Percentiles rank a stretch among this genome's conserved stretches.
These are phyloP conservation scores for Flaveria linearis DNA, from an alignment of 129 eudicot species.

Conservation along the genomic window DNA sequence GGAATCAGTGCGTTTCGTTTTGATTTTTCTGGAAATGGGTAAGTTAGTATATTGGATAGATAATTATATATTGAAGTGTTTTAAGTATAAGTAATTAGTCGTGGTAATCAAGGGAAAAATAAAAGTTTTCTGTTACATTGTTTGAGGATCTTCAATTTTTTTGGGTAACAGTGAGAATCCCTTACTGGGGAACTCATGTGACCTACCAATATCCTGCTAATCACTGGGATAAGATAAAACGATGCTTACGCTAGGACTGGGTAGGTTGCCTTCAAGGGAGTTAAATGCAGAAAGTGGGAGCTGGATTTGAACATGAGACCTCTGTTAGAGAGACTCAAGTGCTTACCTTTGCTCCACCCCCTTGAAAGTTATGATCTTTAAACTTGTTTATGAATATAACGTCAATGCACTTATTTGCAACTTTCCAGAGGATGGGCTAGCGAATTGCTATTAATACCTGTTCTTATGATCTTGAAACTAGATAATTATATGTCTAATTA, in stretches of 20 bases:
- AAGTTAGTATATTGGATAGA: conserved; percentile 14
- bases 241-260: no score
- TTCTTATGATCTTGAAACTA: background rate
- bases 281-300: no score
- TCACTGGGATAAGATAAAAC: no score
- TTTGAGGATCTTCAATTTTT: background rate
- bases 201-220: no score
- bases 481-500: background rate
- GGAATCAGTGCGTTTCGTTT: conserved; percentile 72
- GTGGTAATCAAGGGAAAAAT: background rate
- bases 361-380: background rate
- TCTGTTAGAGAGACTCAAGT: no score
- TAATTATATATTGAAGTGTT: background rate
- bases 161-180: background rate
- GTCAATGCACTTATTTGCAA: background rate
- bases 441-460: background rate
- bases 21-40: conserved; percentile 93
- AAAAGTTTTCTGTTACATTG: background rate
- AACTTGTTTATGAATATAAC: background rate
- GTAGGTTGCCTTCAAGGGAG: no score
- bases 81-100: background rate
- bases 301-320: no score
- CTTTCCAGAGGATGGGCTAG: no score
- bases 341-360: background rate
- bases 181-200: background rate